Base-by-base conservation (phyloP, 1,284 basidiomycete genomes). In the Tremellales sp. region DNA sequence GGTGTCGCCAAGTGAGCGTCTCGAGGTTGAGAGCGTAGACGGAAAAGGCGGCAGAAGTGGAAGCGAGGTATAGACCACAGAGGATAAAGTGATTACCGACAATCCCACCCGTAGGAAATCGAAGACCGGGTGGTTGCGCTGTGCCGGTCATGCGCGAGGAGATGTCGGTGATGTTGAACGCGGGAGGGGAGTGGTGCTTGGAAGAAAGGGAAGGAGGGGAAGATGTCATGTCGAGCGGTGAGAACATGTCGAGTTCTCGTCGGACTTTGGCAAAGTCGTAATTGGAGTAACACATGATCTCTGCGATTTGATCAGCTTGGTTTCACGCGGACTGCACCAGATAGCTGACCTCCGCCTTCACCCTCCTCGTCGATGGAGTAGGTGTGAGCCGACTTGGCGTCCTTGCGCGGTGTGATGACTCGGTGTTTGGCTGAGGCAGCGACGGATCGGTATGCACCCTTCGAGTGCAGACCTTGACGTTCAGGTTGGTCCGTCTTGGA, bases 61-160 rank as follows among this genome's bases (percentile, higher is more conserved):
- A 87, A 2, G 89, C 88, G 48, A 93, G 84, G 66, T 92, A 93
- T 21, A 88, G 88, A 26, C 90, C 89, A 12, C 87, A 87, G 45
- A 93, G 84, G 65, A 93, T 85, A 62, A 96, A 82, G 70, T 92
- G 84, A 35, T 82, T 84, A 24, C 91, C 91, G 19, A 94, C 78
- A 55, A 94, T 84, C 31, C 88, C 87, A 19, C 91, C 92, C 0
- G 89, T 87, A 7, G 92, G 92, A 75, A 97, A 97, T 8, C 92
- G 85, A 43, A 96, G 81, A 13, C 92, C 92, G 0, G 90, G 92
- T 24, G 92, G 92, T 57, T 90, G 85, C 43, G 81, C 76, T 5
- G 86, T 84, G 6, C 68, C 69, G 19, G 52, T 49, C 66, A 70
- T 66, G 17, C 57, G 54, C 22, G 22, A n/a, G 15, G 80, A 80